Conservation (phyloP, 2,329 filamentous ascomycete species). For the Canariomyces notabilis region DNA sequence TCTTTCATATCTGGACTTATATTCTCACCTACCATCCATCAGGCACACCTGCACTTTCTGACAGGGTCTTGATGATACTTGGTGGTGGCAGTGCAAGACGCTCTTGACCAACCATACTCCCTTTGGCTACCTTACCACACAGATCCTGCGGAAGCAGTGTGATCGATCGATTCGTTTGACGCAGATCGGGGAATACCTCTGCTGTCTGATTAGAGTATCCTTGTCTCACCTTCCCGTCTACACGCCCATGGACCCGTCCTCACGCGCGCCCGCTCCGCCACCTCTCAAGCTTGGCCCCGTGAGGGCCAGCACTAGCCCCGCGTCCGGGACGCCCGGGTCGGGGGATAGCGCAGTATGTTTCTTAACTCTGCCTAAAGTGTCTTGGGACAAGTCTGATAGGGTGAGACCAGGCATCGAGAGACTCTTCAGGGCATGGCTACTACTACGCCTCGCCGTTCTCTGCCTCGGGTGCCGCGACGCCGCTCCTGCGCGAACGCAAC, state of each 20-base stretch:
- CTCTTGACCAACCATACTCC: conserved; percentile 7
- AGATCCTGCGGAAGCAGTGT: background rate
- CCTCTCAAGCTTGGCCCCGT: conserved; percentile 10
- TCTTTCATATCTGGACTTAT: background rate
- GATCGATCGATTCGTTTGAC: conserved; percentile 2
- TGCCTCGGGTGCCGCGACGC: background rate
- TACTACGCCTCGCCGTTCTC: conserved; percentile 1
- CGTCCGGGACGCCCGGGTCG: conserved; percentile 3
- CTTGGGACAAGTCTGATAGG: background rate
- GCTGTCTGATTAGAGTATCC: background rate
- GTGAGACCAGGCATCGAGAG: background rate
- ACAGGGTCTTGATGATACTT: conserved; percentile 4
- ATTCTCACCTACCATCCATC: background rate
- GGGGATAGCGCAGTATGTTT: conserved; percentile 10
- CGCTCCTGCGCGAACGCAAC: conserved; percentile 1
- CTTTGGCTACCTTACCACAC: background rate
- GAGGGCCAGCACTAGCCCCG: conserved; percentile 8
- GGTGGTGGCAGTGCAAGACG: conserved; percentile 20
- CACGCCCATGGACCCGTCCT: conserved; percentile 8
- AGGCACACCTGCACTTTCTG: conserved; percentile 7
- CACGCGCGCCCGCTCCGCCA: conserved; percentile 2
- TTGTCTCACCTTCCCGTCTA: background rate
- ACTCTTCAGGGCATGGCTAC: background rate
- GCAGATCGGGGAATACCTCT: background rate
- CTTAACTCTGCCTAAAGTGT: background rate